A percentile compares a stretch with the other conserved stretches of the same genome.
phyloP scores from a whole-genome alignment of 1,284 basidiomycete species.

The Cutaneotrichosporon cyanovorans region DNA sequence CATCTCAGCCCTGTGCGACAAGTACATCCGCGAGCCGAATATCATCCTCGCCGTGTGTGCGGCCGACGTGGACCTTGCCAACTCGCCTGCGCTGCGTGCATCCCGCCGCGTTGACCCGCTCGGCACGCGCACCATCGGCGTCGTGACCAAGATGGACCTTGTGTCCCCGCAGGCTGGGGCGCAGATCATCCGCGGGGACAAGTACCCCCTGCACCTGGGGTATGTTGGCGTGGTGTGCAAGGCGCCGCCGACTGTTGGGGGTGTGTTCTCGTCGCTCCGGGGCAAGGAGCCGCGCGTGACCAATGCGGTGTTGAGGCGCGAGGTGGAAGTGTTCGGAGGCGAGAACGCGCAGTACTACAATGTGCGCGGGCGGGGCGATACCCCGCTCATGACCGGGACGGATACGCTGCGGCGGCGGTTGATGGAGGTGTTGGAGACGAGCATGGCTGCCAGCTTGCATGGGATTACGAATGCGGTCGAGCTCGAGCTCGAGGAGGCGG shows the following conservation, averaged over 20 bases:
- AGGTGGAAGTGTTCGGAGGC: constrained; percentile 71
- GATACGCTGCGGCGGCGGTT: constrained; percentile 77
- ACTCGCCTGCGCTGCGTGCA: constrained; percentile 89
- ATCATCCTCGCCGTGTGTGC: constrained; percentile 97
- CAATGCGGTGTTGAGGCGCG: constrained; percentile 59
- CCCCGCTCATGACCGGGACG: constrained; percentile 72
- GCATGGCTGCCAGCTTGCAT: constrained; percentile 91
- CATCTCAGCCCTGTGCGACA: constrained; percentile 81
- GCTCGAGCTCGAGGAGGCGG: constrained; percentile 90
- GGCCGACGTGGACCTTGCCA: constrained; percentile 96
- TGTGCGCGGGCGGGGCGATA: constrained; percentile 41
- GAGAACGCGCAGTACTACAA: constrained; percentile 57
- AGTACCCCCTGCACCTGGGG: constrained; percentile 94
- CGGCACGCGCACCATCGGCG: constrained; percentile 90
- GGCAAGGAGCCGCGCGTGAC: constrained; percentile 42
- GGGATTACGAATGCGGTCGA: constrained; percentile 95
- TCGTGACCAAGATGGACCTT: constrained; percentile 98
- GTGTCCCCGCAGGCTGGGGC: constrained; percentile 79
- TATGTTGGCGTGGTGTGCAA: constrained; percentile 98
- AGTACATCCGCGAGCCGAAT: constrained; percentile 95
- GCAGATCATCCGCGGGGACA: constrained; percentile 73
- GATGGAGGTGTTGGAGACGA: constrained; percentile 95
- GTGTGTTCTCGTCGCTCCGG: constrained; percentile 44
- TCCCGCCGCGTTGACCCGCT: constrained; percentile 90
- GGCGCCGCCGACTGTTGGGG: constrained; percentile 43